Percentiles rank a stretch among this genome's conserved stretches.
phyloP scores from a whole-genome alignment of 78 protist genomes.

The Dictyostelium brefeldianum region DNA sequence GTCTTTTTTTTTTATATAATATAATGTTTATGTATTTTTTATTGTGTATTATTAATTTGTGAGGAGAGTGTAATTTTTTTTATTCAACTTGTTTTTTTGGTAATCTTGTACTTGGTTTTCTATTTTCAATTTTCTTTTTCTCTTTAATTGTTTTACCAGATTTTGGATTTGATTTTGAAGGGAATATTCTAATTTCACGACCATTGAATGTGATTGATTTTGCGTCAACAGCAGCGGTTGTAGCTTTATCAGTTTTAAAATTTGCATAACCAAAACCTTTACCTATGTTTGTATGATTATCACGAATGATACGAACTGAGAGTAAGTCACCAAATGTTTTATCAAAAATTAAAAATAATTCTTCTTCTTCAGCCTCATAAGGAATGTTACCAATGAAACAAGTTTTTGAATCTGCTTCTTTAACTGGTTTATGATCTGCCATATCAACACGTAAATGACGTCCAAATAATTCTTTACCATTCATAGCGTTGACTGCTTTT shows the following conservation, averaged over 20 bases:
- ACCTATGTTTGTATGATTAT: slow-evolving; percentile 21
- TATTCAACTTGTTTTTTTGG: not conserved
- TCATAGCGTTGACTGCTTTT: slow-evolving; percentile 5
- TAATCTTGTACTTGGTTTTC: slow-evolving; percentile 33
- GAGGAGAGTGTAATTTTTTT: too few species aligned
- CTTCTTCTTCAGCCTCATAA: slow-evolving; percentile 63
- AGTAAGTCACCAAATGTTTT: slow-evolving; percentile 25
- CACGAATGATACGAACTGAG: slow-evolving; percentile 43
- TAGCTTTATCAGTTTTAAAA: not conserved
- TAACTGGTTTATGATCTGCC: slow-evolving; percentile 23
- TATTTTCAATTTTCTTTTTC: slow-evolving; percentile 10
- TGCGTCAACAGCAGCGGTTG: not conserved
- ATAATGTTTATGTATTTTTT: not conserved
- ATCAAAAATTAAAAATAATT: slow-evolving; percentile 26
- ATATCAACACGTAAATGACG: slow-evolving; percentile 57
- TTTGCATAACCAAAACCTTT: slow-evolving; percentile 70
- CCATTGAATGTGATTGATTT: not conserved
- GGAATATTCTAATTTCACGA: slow-evolving; percentile 66
- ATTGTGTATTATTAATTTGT: not conserved
- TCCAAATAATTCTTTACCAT: slow-evolving; percentile 36
- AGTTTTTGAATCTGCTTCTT: not conserved
- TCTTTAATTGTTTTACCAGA: slow-evolving; percentile 26
- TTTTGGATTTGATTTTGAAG: slow-evolving; percentile 67
- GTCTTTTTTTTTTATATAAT: not conserved
- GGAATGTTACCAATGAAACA: slow-evolving; percentile 65